Percentiles rank a stretch among this genome's conserved stretches.
Conservation (phyloP, 73 alveolate species). For the Durusdinium trenchii region DNA sequence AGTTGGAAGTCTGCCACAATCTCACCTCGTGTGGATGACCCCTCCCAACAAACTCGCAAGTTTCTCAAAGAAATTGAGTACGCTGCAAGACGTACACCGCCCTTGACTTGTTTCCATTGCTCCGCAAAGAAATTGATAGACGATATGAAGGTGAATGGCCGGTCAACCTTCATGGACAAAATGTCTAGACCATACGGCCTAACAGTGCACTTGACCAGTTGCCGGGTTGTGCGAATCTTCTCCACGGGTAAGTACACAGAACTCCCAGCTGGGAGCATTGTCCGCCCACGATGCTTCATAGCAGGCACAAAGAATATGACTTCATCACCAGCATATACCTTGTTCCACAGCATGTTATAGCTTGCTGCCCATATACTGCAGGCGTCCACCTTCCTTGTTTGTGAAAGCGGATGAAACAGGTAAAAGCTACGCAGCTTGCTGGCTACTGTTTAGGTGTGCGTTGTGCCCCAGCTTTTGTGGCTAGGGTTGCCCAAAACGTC, state of each 20-base stretch:
- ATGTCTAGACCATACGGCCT: neutral
- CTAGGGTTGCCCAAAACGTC: no score
- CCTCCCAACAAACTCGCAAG: neutral
- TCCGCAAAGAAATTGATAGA: neutral
- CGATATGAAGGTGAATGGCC: neutral
- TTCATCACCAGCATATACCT: neutral
- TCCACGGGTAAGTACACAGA: neutral
- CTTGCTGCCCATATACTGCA: conserved; percentile 22
- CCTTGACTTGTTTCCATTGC: neutral
- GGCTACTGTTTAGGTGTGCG: no score
- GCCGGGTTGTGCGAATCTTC: conserved; percentile 27
- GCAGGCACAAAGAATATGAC: neutral
- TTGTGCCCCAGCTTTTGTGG: no score
- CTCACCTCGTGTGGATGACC: neutral
- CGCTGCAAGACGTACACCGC: neutral
- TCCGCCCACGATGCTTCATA: neutral
- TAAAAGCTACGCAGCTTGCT: no score
- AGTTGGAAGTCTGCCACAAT: neutral
- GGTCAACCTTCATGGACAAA: neutral
- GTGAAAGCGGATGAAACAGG: neutral
- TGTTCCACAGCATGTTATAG: conserved; percentile 65
- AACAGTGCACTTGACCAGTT: neutral
- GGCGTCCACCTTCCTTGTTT: neutral
- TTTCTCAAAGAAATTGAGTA: neutral
- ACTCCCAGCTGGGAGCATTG: neutral